A percentile compares a stretch with the other conserved stretches of the same genome.
These are phyloP conservation scores for Solanum hybrid DNA, from an alignment of 305 asterid species.

Conservation along the genomic window DNA sequence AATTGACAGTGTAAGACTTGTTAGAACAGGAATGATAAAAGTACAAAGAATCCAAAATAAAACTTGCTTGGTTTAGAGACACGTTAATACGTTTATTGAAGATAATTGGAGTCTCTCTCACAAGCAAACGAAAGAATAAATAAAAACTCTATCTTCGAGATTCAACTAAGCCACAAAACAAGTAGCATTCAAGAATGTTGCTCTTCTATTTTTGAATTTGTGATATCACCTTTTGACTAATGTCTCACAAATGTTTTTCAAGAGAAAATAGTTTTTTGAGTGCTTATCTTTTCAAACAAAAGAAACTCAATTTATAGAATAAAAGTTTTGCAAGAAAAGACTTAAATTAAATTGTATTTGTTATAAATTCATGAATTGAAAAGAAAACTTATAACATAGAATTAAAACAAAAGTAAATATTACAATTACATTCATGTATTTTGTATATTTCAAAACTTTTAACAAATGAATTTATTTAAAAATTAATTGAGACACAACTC, in stretches of 20 bases:
- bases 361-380: too few relatives aligned
- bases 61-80: background rate
- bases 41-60: background rate
- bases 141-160: background rate
- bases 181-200: background rate
- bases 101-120: background rate
- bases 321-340: too few relatives aligned
- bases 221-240: background rate
- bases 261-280: background rate
- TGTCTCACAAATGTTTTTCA: too few relatives aligned
- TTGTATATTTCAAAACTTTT: too few relatives aligned
- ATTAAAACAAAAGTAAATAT: too few relatives aligned
- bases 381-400: background rate
- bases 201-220: background rate
- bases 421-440: too few relatives aligned
- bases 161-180: background rate
- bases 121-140: background rate
- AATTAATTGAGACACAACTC: too few relatives aligned
- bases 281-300: background rate
- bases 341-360: too few relatives aligned
- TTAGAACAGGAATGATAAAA: too few relatives aligned
- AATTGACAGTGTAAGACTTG: background rate
- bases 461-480: too few relatives aligned
- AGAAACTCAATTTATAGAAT: background rate
- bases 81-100: background rate